phyloP scores from a whole-genome alignment of 2,329 filamentous ascomycete genomes.

The Fusarium bactridioides region DNA sequence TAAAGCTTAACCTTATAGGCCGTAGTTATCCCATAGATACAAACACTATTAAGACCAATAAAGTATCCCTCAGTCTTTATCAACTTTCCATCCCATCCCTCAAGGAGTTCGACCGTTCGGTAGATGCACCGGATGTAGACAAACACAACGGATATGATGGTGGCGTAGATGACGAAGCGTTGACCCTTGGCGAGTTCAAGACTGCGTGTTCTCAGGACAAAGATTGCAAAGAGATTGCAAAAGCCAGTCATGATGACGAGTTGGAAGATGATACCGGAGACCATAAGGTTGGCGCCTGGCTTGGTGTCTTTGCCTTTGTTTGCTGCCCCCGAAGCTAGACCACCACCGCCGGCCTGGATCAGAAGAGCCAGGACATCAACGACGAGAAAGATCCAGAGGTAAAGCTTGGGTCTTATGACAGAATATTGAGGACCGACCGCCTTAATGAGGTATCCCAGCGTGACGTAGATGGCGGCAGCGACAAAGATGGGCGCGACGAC shows the following conservation, averaged over 20 bases:
- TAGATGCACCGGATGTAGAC: constrained; percentile 60
- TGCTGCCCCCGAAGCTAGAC: constrained; percentile 50
- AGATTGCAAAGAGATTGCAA: constrained; percentile 48
- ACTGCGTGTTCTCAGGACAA: constrained; percentile 48
- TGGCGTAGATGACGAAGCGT: constrained; percentile 45
- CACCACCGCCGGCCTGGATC: constrained; percentile 56
- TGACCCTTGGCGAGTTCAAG: constrained; percentile 43
- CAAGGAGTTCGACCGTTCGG: constrained; percentile 57
- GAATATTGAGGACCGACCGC: constrained; percentile 54
- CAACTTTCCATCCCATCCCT: constrained; percentile 59
- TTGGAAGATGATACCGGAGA: constrained; percentile 60
- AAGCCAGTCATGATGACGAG: constrained; percentile 58
- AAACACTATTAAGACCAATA: constrained; percentile 56
- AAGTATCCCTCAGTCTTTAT: constrained; percentile 60
- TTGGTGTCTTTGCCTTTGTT: constrained; percentile 48
- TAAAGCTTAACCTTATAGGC: too few species aligned
- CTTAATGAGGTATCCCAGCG: constrained; percentile 57
- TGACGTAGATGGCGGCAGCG: constrained; percentile 59
- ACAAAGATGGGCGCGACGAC: constrained; percentile 58
- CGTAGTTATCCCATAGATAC: too few species aligned
- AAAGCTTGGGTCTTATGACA: constrained; percentile 51
- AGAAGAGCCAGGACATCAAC: constrained; percentile 39
- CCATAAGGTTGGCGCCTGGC: constrained; percentile 57
- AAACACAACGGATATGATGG: constrained; percentile 51
- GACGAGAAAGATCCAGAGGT: constrained; percentile 58